Evolutionary conservation across 139 green algal genomes (phyloP), one percentile per base, ranked within the genome.

Genomic region (Chlorella sp.): DNA sequence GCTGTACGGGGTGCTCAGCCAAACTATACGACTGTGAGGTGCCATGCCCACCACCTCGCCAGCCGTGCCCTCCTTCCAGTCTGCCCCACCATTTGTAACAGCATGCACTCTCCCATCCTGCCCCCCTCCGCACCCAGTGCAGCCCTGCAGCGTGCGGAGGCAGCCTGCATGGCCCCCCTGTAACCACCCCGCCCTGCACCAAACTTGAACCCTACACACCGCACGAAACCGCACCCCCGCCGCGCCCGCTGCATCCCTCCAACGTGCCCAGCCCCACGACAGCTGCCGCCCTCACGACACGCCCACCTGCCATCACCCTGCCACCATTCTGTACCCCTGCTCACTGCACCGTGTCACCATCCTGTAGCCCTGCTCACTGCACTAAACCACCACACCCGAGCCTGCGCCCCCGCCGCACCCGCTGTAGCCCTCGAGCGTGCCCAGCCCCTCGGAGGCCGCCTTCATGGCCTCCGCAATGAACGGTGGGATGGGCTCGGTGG

Each of bases 401-500:
- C n/a, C n/a, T n/a, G 34, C 3, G 19, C 36, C 19, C 34, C 36
- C 36, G 76, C 18, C 79, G 53, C 90, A 98, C 94, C 98, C 98
- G 85, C 94, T 97, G 96, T 99, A 99, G 7, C 98, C 98, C 85
- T 98, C 97, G 0, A 95, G 91, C 0, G 97, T 99, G 77, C 92
- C 96, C 86, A 99, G 93, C 36, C 96, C 97, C 34, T 91, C 88
- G 14, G 97, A 96, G 22, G 97, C 96, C 71, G 96, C 88, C 37
- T 94, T 92, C 95, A 99, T 97, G 40, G 95, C 98, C 22, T 97
- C 92, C 4, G 96, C 94, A 88, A 99, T 99, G 76, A 92, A 95
- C 36, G 91, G 75, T 2, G 97, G 97, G 91, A 99, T 98, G 57
- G 98, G 98, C 94, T 99, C 98, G 2, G 98, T 99, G 86, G 98